phyloP scores from a whole-genome alignment of 2,329 filamentous ascomycete genomes.

The Seiridium cupressi region DNA sequence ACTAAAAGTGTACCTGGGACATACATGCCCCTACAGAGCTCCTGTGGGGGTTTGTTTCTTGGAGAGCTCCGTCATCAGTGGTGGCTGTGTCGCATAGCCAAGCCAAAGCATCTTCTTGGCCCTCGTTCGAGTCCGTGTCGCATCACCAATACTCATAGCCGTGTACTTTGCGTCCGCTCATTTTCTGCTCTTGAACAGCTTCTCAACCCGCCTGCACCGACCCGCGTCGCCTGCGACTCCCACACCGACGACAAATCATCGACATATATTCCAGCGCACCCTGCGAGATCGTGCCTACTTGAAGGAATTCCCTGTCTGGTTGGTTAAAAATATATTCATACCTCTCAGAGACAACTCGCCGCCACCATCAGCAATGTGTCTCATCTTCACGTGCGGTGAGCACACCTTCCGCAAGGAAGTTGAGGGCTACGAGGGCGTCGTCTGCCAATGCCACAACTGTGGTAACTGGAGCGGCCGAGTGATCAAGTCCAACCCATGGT shows the following conservation, averaged over 20 bases:
- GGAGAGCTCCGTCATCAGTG: too few species aligned
- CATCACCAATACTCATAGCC: too few species aligned
- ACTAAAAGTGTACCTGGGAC: background rate
- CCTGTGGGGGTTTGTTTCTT: background rate
- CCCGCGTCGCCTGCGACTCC: background rate
- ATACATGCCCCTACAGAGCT: background rate
- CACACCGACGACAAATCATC: background rate
- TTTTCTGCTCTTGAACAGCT: background rate
- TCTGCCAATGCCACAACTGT: constrained; percentile 65
- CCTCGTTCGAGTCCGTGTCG: too few species aligned
- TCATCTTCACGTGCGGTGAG: constrained; percentile 62
- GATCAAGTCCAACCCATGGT: constrained; percentile 67
- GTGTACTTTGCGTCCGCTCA: too few species aligned
- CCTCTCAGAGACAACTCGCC: background rate
- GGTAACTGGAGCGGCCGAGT: constrained; percentile 62
- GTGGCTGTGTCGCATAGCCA: too few species aligned
- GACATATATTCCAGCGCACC: background rate
- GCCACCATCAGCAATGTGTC: constrained; percentile 46
- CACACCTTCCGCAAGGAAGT: constrained; percentile 60
- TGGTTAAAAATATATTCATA: background rate
- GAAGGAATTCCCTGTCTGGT: too few species aligned
- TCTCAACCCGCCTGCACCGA: background rate
- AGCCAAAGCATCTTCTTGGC: too few species aligned
- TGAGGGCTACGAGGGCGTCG: constrained; percentile 58
- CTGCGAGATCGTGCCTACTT: too few species aligned